Percentiles rank a stretch among this genome's conserved stretches.
phyloP scores from a whole-genome alignment of 2,329 filamentous ascomycete species.

The Penicillium aurantiogriseum region DNA sequence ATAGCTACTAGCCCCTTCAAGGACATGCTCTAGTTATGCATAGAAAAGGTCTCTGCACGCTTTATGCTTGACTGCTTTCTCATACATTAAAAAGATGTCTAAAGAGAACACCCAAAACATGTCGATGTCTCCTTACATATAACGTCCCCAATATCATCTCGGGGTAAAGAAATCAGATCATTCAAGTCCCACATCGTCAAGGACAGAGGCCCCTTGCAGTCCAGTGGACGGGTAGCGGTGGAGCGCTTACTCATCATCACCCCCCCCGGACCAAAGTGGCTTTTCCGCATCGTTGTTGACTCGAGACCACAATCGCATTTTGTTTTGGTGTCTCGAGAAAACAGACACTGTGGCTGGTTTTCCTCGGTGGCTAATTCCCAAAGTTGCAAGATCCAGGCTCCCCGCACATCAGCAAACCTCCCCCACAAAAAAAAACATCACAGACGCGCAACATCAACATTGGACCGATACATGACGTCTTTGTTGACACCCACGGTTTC shows the following conservation, averaged over 20 bases:
- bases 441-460: slow-evolving; percentile 19
- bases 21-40: not conserved
- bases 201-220: not conserved
- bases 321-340: slow-evolving; percentile 8
- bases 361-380: not conserved
- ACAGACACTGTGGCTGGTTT: slow-evolving; percentile 3
- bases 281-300: slow-evolving; percentile 30
- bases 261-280: slow-evolving; percentile 30
- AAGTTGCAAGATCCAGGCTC: not conserved
- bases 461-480: slow-evolving; percentile 36
- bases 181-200: not conserved
- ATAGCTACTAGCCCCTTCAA: not conserved
- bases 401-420: slow-evolving; percentile 3
- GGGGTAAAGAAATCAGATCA: too few species aligned
- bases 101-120: not conserved
- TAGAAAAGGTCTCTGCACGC: not conserved
- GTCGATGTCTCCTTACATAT: not conserved
- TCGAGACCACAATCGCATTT: slow-evolving; percentile 20
- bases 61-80: not conserved
- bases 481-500: slow-evolving; percentile 32
- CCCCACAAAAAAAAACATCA: slow-evolving; percentile 18
- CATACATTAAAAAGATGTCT: too few species aligned
- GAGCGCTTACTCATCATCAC: slow-evolving; percentile 30
- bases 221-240: not conserved
- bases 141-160: not conserved